Base-by-base conservation (phyloP, 805 yeast species). In the Ogataea parapolymorpha region DNA sequence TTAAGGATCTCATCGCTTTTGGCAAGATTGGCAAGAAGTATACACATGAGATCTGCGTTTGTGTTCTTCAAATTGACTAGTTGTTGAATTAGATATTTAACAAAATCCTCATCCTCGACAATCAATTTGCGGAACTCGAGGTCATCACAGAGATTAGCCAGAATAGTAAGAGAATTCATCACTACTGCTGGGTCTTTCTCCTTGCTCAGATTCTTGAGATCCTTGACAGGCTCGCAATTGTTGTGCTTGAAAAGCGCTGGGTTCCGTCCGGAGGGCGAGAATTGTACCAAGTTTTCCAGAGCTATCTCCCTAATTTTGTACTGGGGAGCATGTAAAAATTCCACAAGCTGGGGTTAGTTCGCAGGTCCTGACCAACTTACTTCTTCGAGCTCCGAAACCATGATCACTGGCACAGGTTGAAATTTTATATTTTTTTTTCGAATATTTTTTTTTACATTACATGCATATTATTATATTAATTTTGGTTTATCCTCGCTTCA, bases 101-200 rank as follows among this genome's bases (percentile, higher is more conserved):
- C 45, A 58, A 81, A 87, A 7, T 67, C 67, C 12, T 65, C 68
- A 59, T 91, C 95, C 20, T 75, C 71, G 5, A 79, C 85, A 16
- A 91, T 73, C 44, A 80, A 53, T 32, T 72, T 71, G 53, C 96
- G 75, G 56, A 88, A 74, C 14, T 67, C 66, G 4, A 60, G 51
- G 58, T 85, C 88, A 50, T 80, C 93, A 63, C 95, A 84, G 42
- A 91, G 64, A 57, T 93, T 93, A 8, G 85, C 86, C 54, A 93
- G 67, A 24, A 85, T 86, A 0, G 96, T 88, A 13, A 84, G 66
- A 0, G 96, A 76, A 48, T 82, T 82, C 42, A 71, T 74, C 7
- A 80, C 84, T 15, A 74, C 67, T 26, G 77, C 70, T 51, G 70
- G 70, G 5, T 80, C 79, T 24, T 66, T 68, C 45, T 77, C 82